Percentiles rank a stretch among this genome's conserved stretches.
phyloP scores from a whole-genome alignment of 2,329 filamentous ascomycete species.

The Penicillium sp. region DNA sequence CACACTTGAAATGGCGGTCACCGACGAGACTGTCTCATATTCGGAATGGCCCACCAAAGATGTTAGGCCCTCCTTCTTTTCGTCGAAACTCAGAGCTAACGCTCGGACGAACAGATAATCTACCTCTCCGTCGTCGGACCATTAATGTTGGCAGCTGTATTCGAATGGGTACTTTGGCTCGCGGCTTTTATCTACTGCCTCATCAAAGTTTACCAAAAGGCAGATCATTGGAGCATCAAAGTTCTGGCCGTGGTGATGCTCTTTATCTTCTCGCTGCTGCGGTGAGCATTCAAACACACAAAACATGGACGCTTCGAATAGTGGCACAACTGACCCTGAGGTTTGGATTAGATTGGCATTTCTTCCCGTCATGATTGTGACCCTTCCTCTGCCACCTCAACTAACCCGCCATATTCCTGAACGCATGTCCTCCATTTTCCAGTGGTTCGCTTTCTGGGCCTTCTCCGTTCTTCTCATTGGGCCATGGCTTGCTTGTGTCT shows the following conservation, averaged over 20 bases:
- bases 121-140: conserved; percentile 81
- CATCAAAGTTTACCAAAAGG: conserved; percentile 84
- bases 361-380: conserved; percentile 92
- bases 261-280: conserved; percentile 71
- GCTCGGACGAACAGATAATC: conserved; percentile 68
- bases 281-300: conserved; percentile 59
- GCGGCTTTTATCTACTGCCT: conserved; percentile 93
- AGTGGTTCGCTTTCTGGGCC: conserved; percentile 96
- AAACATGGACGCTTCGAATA: not conserved
- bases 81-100: not conserved
- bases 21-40: not conserved
- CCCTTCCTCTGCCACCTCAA: conserved; percentile 76
- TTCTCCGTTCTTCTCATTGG: conserved; percentile 84
- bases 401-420: conserved; percentile 74
- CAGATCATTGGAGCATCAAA: conserved; percentile 82
- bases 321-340: not conserved
- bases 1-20: not conserved
- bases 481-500: conserved; percentile 92
- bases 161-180: conserved; percentile 96
- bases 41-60: conserved; percentile 19
- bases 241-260: conserved; percentile 77
- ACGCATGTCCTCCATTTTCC: conserved; percentile 70
- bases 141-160: conserved; percentile 79
- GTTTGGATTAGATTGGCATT: conserved; percentile 70
- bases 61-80: conserved; percentile 8